A percentile compares a stretch with the other conserved stretches of the same genome.
Evolutionary conservation across 2,329 filamentous ascomycete species (phyloP).

Genomic region (Hypocrella siamensis): DNA sequence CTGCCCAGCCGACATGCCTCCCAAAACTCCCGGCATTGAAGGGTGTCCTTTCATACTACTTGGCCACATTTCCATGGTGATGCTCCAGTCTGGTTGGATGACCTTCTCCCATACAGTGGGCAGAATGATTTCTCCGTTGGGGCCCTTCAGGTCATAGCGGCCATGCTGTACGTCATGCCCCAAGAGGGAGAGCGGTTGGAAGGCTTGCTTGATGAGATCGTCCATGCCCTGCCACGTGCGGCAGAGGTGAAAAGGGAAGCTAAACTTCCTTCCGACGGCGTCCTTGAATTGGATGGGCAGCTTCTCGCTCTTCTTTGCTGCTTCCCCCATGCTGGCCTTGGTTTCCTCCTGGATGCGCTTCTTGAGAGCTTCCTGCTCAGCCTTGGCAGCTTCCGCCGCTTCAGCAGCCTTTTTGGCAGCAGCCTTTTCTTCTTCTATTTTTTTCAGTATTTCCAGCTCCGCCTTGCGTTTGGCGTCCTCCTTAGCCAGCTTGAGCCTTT

Average conservation of each 20-base stretch:
- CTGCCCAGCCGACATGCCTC: not conserved
- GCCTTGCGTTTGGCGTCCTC: slow-evolving; percentile 21
- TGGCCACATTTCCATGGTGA: slow-evolving; percentile 45
- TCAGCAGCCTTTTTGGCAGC: slow-evolving; percentile 24
- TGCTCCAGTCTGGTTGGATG: slow-evolving; percentile 51
- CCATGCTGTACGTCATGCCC: slow-evolving; percentile 63
- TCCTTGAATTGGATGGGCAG: slow-evolving; percentile 81
- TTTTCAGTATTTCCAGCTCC: slow-evolving; percentile 23
- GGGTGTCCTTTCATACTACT: slow-evolving; percentile 5
- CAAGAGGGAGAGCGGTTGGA: slow-evolving; percentile 61
- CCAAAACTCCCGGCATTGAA: not conserved
- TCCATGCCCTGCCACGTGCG: slow-evolving; percentile 81
- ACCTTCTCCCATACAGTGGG: slow-evolving; percentile 67
- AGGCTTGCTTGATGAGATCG: slow-evolving; percentile 71
- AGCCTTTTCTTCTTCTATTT: slow-evolving; percentile 22
- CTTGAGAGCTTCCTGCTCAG: slow-evolving; percentile 42
- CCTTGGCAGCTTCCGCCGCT: slow-evolving; percentile 30
- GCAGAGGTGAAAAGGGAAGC: slow-evolving; percentile 76
- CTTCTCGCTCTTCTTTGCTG: slow-evolving; percentile 42
- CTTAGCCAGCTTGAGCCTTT: slow-evolving; percentile 20
- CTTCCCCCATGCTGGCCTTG: slow-evolving; percentile 31
- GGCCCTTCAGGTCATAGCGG: slow-evolving; percentile 66
- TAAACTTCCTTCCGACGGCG: slow-evolving; percentile 80
- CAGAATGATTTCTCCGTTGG: slow-evolving; percentile 69
- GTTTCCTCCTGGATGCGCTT: slow-evolving; percentile 41